Evolutionary conservation across 805 yeast species (phyloP).

Genomic region (Ogataea nonfermentans): DNA sequence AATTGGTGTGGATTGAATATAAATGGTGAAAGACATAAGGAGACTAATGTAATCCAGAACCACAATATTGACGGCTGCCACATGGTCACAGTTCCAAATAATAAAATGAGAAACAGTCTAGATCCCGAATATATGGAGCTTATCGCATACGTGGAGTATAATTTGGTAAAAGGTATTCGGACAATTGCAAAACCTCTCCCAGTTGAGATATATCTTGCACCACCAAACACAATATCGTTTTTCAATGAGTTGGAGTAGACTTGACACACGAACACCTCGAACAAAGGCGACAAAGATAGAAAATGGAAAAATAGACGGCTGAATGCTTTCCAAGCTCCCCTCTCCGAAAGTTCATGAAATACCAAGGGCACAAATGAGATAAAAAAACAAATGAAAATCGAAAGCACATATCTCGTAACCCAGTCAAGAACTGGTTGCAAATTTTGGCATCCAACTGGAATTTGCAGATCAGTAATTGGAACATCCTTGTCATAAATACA

Average conservation of each 20-base stretch:
- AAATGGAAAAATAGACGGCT: conserved; percentile 73
- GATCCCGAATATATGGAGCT: conserved; percentile 79
- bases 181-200: conserved; percentile 94
- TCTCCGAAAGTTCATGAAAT: conserved; percentile 84
- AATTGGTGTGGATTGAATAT: conserved; percentile 56
- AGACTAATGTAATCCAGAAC: conserved; percentile 51
- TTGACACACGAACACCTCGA: conserved; percentile 95
- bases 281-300: conserved; percentile 79
- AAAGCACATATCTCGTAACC: conserved; percentile 84
- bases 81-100: conserved; percentile 76
- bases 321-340: conserved; percentile 75
- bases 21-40: conserved; percentile 49
- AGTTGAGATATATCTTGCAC: conserved; percentile 87
- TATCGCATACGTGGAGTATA: conserved; percentile 75
- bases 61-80: conserved; percentile 73
- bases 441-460: conserved; percentile 84
- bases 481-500: conserved; percentile 65
- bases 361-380: conserved; percentile 86
- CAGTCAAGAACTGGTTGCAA: conserved; percentile 83
- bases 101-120: conserved; percentile 60
- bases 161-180: conserved; percentile 64
- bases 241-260: conserved; percentile 78
- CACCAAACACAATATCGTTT: conserved; percentile 81
- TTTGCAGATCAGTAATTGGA: conserved; percentile 70
- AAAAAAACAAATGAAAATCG: conserved; percentile 90